Base-by-base conservation (phyloP, 768 basidiomycete species). In the Podaxis rugospora region DNA sequence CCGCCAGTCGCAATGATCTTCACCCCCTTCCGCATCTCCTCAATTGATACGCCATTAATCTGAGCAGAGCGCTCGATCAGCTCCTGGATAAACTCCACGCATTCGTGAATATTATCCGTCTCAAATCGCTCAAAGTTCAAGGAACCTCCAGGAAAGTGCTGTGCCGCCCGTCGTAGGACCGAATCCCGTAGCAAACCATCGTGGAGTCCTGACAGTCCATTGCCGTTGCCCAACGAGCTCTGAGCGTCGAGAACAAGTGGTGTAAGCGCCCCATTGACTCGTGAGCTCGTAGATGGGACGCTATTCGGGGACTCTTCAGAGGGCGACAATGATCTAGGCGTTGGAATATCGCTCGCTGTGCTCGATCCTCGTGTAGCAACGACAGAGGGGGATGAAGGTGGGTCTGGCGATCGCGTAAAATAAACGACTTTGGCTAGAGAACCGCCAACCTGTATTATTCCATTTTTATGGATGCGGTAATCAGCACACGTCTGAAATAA, bases 1-100 rank as follows among this genome's bases (percentile, higher is more conserved):
- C 97, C 97, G 16, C 97, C 97, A 0, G 97, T 99, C 4, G 95
- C 95, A 86, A 98, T 91, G 67, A 99, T 94, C 78, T 95, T 94
- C 67, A 99, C 95, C 40, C 90, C 88, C 58, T 83, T 80, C 66
- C 90, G 86, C 95, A 98, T 98, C 68, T 93, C 89, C 63, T 87
- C 90, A 65, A 95, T 85, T 4, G 90, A 82, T 28, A 98, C 96
- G 18, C 86, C 83, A 68, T 99, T 98, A 7, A 90, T 83, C 49
- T 80, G 70, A 28, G 97, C 95, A 35, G 93, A 95, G 16, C 88
- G 86, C 63, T 86, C 81, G 66, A 99, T 96, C 55, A 98, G 85
- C 46, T 84, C 80, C 65, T 90, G 86, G 66, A 99, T 88, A 77
- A 96, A 99, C 53, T 80, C 77, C 65, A 98, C 86, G 68, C 95